Conservation (phyloP, 2,329 filamentous ascomycete genomes). For the Trichophyton benhamiae region DNA sequence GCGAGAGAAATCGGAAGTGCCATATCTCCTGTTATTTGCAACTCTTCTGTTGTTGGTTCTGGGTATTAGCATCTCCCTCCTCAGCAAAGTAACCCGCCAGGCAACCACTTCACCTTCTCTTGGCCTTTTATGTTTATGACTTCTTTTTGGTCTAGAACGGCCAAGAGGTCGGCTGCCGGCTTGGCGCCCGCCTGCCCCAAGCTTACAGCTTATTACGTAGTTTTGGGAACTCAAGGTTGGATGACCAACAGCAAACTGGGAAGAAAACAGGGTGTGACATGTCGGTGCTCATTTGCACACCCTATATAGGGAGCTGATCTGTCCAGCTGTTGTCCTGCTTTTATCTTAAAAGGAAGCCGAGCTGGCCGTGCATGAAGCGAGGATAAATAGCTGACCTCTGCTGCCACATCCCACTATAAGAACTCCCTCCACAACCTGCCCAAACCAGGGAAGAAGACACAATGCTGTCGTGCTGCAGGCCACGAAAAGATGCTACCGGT, state of each 20-base stretch:
- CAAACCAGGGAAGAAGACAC: slow-evolving; percentile 4
- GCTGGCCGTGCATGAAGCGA: neutral
- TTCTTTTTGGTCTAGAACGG: neutral
- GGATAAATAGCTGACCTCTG: neutral
- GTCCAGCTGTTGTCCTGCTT: neutral
- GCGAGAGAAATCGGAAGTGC: neutral
- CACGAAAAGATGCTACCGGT: slow-evolving; percentile 39
- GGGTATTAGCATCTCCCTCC: neutral
- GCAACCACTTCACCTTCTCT: neutral
- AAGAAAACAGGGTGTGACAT: neutral
- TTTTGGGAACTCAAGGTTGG: neutral
- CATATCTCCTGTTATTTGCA: neutral
- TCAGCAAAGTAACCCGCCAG: neutral
- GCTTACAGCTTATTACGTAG: neutral
- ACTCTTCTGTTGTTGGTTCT: neutral
- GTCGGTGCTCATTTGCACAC: neutral
- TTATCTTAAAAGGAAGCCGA: neutral
- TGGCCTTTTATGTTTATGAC: neutral
- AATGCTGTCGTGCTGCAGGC: slow-evolving; percentile 55
- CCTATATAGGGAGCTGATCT: neutral
- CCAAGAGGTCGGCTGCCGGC: neutral
- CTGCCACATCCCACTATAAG: neutral
- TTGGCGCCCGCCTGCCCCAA: neutral
- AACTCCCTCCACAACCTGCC: neutral
- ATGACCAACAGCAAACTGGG: neutral